These are phyloP conservation scores for Colletotrichum sp. DNA, from an alignment of 2,329 filamentous ascomycete genomes.

Conservation along the genomic window DNA sequence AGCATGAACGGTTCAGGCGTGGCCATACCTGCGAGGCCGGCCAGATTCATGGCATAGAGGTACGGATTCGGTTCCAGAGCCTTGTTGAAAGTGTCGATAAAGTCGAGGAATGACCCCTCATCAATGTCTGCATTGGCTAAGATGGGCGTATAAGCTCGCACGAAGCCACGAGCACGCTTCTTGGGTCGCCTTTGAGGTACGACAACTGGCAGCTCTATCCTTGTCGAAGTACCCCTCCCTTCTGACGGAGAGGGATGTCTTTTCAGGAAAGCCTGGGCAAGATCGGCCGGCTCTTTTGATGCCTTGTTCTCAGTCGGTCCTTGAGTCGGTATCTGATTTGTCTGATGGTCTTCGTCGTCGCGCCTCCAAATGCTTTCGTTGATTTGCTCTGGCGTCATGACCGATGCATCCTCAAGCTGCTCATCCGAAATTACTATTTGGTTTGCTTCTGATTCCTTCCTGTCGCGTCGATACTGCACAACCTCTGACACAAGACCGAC, in stretches of 20 bases:
- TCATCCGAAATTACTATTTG: neutral
- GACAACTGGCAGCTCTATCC: slow-evolving; percentile 49
- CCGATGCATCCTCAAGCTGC: neutral
- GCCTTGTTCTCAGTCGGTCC: neutral
- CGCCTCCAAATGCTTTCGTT: neutral
- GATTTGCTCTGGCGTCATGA: neutral
- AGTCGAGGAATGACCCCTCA: slow-evolving; percentile 51
- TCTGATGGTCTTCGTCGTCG: neutral
- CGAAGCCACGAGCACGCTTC: slow-evolving; percentile 52
- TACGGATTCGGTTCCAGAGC: slow-evolving; percentile 36
- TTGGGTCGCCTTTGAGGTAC: slow-evolving; percentile 57
- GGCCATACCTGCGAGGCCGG: slow-evolving; percentile 40
- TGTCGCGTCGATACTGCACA: slow-evolving; percentile 21
- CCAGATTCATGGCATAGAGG: slow-evolving; percentile 44
- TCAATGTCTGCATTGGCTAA: slow-evolving; percentile 50
- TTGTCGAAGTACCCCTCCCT: neutral
- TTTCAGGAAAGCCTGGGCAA: neutral
- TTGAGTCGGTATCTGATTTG: neutral
- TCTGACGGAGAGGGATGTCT: neutral
- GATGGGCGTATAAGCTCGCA: slow-evolving; percentile 55
- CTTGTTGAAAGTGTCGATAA: slow-evolving; percentile 51
- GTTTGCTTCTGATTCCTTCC: neutral
- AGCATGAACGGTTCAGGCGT: slow-evolving; percentile 45
- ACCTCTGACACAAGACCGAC: slow-evolving; percentile 23
- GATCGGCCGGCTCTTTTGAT: neutral